Evolutionary conservation across 169 alveolate genomes (phyloP).

Genomic region (Besnoitia besnoiti): DNA sequence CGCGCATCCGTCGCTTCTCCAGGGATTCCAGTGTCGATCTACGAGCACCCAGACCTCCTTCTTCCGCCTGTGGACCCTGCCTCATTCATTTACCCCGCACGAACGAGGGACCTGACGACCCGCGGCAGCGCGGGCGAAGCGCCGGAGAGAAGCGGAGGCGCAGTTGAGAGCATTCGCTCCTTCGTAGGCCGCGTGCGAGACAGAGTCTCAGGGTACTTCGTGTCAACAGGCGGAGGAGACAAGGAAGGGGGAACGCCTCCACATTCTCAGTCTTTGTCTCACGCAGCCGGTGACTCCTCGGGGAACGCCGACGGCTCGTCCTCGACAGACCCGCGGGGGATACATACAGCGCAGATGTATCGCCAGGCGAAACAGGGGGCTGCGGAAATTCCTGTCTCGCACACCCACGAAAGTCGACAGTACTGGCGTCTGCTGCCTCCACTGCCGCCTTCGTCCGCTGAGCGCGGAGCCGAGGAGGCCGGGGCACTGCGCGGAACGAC

Average conservation of each 20-base stretch:
- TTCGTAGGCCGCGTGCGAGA: neutral
- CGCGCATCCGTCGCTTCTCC: neutral
- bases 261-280: too few relatives aligned
- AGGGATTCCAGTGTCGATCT: neutral
- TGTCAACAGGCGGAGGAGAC: too few relatives aligned
- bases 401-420: neutral
- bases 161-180: neutral
- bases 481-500: neutral
- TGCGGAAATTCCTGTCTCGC: neutral
- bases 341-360: too few relatives aligned
- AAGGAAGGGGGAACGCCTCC: too few relatives aligned
- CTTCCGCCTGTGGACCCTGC: neutral
- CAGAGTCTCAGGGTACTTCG: too few relatives aligned
- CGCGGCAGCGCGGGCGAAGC: neutral
- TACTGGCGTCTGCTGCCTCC: constrained; percentile 6
- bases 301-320: too few relatives aligned
- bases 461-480: neutral
- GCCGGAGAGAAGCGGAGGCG: neutral
- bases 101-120: neutral
- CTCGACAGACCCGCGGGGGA: too few relatives aligned
- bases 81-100: neutral
- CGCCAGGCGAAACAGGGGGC: neutral
- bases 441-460: neutral
- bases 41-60: neutral
- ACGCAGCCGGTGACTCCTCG: too few relatives aligned